Conservation (phyloP, 2,329 filamentous ascomycete genomes). For the Teratosphaeria pseudoeucalypti region DNA sequence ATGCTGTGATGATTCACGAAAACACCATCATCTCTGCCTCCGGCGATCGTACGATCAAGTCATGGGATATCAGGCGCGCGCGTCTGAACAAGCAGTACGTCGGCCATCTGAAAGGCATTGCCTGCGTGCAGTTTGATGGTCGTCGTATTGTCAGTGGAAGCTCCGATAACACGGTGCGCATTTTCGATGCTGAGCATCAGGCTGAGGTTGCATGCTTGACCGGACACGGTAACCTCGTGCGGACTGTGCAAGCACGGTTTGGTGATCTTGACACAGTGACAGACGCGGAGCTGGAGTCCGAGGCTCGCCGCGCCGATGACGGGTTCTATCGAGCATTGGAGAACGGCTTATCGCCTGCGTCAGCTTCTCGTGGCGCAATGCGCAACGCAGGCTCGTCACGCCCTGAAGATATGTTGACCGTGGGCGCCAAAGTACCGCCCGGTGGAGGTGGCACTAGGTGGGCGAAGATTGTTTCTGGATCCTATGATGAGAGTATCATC, state of each 20-base stretch:
- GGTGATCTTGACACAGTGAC: constrained; percentile 71
- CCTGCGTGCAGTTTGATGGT: constrained; percentile 93
- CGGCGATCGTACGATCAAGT: constrained; percentile 83
- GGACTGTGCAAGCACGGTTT: constrained; percentile 91
- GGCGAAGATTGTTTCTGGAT: constrained; percentile 91
- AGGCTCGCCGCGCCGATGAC: constrained; percentile 63
- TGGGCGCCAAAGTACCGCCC: constrained; percentile 78
- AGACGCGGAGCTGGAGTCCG: constrained; percentile 59
- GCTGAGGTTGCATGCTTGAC: constrained; percentile 81
- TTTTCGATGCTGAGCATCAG: constrained; percentile 78
- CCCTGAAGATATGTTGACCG: constrained; percentile 65
- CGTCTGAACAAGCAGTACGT: constrained; percentile 66
- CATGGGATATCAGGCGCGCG: constrained; percentile 83
- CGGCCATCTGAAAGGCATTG: constrained; percentile 90
- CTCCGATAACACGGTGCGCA: constrained; percentile 90
- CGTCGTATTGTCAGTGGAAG: constrained; percentile 89
- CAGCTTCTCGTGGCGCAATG: constrained; percentile 17
- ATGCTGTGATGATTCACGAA: constrained; percentile 82
- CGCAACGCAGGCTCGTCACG: constrained; percentile 62
- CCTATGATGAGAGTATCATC: constrained; percentile 90
- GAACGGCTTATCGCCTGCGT: constrained; percentile 31
- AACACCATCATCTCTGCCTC: constrained; percentile 88
- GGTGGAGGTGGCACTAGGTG: constrained; percentile 83
- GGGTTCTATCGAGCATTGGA: constrained; percentile 55
- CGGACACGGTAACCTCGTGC: constrained; percentile 74